phyloP scores from a whole-genome alignment of 371 early-diverging fungal species.

The Smittium culicis region DNA sequence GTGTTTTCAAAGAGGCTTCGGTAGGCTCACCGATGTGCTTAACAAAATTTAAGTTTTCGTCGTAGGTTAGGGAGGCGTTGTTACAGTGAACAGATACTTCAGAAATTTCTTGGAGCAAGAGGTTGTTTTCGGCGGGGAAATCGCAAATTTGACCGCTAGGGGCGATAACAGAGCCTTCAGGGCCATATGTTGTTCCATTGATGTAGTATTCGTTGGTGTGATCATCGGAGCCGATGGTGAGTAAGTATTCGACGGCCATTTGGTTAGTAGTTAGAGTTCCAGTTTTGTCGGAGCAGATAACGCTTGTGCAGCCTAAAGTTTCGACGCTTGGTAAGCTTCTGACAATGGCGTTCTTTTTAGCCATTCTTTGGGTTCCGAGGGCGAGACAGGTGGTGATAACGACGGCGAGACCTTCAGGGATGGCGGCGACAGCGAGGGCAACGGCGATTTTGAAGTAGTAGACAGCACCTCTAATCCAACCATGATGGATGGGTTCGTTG shows the following conservation, averaged over 20 bases:
- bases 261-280: slow-evolving; percentile 91
- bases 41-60: slow-evolving; percentile 43
- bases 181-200: slow-evolving; percentile 73
- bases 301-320: slow-evolving; percentile 85
- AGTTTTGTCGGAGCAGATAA: slow-evolving; percentile 90
- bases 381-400: slow-evolving; percentile 83
- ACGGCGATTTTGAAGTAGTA: slow-evolving; percentile 97
- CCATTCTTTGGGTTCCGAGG: slow-evolving; percentile 89
- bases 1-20: slow-evolving; percentile 88
- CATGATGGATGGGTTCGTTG: slow-evolving; percentile 72
- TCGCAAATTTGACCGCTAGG: slow-evolving; percentile 34
- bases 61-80: slow-evolving; percentile 69
- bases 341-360: slow-evolving; percentile 70
- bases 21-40: slow-evolving; percentile 91
- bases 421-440: slow-evolving; percentile 96
- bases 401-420: slow-evolving; percentile 83
- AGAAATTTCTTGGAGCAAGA: slow-evolving; percentile 52
- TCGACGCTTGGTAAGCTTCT: slow-evolving; percentile 93
- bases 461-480: slow-evolving; percentile 81
- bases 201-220: slow-evolving; percentile 47
- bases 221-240: slow-evolving; percentile 24
- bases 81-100: slow-evolving; percentile 84
- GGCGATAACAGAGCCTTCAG: slow-evolving; percentile 50
- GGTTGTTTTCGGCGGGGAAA: slow-evolving; percentile 21
- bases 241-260: slow-evolving; percentile 75